These are phyloP conservation scores for Aspergillus felis DNA, from an alignment of 2,329 filamentous ascomycete genomes.

Conservation along the genomic window DNA sequence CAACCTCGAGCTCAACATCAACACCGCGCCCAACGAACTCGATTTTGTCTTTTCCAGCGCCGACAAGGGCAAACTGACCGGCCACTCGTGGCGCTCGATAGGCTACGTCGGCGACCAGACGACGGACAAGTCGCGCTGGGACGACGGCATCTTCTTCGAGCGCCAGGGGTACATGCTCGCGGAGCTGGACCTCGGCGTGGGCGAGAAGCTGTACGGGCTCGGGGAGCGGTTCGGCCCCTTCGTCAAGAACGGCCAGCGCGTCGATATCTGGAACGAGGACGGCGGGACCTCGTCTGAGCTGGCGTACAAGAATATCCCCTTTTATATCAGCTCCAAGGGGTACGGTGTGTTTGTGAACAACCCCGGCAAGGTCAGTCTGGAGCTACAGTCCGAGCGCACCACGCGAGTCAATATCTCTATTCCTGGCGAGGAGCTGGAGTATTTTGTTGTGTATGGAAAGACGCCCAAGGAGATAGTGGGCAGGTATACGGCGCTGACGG, in stretches of 20 bases:
- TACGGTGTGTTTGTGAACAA: conserved; percentile 75
- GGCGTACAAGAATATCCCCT: conserved; percentile 41
- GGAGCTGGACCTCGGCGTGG: conserved; percentile 40
- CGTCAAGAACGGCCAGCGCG: conserved; percentile 69
- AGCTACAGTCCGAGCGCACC: conserved; percentile 70
- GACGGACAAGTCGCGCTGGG: conserved; percentile 27
- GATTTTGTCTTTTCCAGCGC: conserved; percentile 24
- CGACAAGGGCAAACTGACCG: conserved; percentile 27
- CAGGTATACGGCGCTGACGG: conserved; percentile 65
- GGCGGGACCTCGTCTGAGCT: conserved; percentile 42
- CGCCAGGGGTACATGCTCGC: conserved; percentile 39
- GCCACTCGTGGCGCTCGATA: conserved; percentile 39
- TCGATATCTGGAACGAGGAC: conserved; percentile 62
- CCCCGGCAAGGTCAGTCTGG: conserved; percentile 65
- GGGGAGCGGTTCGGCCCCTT: conserved; percentile 74
- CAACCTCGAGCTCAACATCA: conserved; percentile 28
- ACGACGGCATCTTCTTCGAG: conserved; percentile 37
- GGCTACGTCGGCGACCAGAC: conserved; percentile 35
- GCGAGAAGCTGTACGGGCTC: conserved; percentile 68
- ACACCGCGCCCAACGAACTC: conserved; percentile 33
- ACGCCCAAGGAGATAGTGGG: conserved; percentile 68
- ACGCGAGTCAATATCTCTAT: conserved; percentile 67
- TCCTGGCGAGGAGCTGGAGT: conserved; percentile 66
- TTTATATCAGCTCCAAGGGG: conserved; percentile 54
- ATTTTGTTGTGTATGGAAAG: conserved; percentile 69